A percentile compares a stretch with the other conserved stretches of the same genome.
phyloP scores from a whole-genome alignment of 2,329 filamentous ascomycete genomes.

The Trichocomaceae sp. region DNA sequence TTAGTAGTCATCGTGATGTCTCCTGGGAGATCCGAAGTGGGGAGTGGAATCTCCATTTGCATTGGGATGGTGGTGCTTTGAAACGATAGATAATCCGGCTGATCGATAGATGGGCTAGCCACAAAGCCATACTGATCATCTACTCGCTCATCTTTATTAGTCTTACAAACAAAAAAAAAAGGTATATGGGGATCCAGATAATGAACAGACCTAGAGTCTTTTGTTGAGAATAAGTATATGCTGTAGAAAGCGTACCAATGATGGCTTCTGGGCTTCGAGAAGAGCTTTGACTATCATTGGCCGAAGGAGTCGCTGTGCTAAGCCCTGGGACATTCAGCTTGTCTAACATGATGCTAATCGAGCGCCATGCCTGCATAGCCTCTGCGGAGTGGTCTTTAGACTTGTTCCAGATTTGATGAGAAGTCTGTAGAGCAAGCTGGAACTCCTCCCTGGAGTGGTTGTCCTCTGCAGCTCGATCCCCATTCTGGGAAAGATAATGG shows the following conservation, averaged over 20 bases:
- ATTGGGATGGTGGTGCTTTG: neutral
- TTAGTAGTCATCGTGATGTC: neutral
- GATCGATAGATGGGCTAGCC: neutral
- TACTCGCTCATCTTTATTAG: neutral
- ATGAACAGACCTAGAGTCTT: neutral
- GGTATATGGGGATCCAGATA: neutral
- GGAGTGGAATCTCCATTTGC: neutral
- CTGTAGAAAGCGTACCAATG: neutral
- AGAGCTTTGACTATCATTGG: neutral
- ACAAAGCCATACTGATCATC: neutral
- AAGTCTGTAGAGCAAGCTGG: neutral
- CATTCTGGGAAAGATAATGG: neutral
- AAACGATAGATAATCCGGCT: neutral
- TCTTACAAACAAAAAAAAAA: neutral
- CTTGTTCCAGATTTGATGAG: neutral
- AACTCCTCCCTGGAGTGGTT: neutral
- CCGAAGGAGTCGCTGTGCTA: neutral
- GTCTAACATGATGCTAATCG: neutral
- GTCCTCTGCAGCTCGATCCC: neutral
- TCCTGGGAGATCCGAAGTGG: neutral
- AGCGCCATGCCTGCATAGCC: neutral
- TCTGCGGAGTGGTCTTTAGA: neutral
- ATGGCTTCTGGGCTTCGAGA: neutral
- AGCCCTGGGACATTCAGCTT: neutral
- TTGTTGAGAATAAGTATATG: neutral